Percentiles rank a stretch among this genome's conserved stretches.
Conservation (phyloP, 169 alveolate genomes). For the Cytauxzoon felis region DNA sequence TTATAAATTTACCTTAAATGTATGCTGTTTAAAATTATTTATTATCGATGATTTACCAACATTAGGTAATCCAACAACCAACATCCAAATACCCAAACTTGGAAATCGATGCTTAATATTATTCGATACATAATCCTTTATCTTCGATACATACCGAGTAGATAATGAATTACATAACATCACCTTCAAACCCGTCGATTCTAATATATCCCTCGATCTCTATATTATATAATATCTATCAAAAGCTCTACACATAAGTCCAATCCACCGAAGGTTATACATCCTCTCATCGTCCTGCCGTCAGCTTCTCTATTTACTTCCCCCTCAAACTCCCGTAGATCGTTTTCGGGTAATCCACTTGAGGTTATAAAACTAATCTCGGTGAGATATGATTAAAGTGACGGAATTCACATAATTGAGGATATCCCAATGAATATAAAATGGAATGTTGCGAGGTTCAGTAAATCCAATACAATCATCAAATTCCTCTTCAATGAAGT, state of each 20-base stretch:
- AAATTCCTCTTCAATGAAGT: too few species aligned
- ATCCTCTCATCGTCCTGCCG: too few species aligned
- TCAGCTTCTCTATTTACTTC: too few species aligned
- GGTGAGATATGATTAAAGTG: too few species aligned
- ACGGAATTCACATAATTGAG: too few species aligned
- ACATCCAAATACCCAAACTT: slow-evolving; percentile 51
- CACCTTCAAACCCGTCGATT: slow-evolving; percentile 36
- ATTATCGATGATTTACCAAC: slow-evolving; percentile 62
- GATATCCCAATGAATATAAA: too few species aligned
- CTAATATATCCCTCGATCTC: slow-evolving; percentile 50
- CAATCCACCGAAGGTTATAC: too few species aligned
- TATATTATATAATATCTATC: background rate
- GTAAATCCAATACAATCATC: too few species aligned
- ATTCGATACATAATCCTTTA: slow-evolving; percentile 19
- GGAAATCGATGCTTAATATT: slow-evolving; percentile 29
- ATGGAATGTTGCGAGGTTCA: too few species aligned
- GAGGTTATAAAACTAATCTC: too few species aligned
- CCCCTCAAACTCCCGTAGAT: too few species aligned
- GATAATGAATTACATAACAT: slow-evolving; percentile 31
- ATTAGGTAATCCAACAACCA: slow-evolving; percentile 62
- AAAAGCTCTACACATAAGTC: background rate
- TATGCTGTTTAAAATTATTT: slow-evolving; percentile 48
- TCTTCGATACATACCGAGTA: slow-evolving; percentile 28
- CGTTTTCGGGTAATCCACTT: too few species aligned
- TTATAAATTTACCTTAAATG: slow-evolving; percentile 34